Evolutionary conservation across 2,329 filamentous ascomycete genomes (phyloP).

Genomic region (Cladosporium colombiae): DNA sequence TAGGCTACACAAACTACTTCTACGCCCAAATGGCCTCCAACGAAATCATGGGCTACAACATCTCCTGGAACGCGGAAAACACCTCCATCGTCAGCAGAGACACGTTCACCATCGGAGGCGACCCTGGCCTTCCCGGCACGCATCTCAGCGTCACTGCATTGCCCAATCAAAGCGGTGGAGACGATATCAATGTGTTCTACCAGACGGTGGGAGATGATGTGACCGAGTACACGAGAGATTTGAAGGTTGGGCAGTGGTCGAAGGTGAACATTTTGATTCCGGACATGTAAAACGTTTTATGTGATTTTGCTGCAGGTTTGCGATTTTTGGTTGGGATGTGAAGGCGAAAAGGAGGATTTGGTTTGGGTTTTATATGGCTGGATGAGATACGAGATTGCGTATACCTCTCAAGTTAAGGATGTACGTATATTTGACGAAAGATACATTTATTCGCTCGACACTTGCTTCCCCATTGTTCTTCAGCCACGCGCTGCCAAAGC

Average conservation of each 20-base stretch:
- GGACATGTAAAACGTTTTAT: not conserved
- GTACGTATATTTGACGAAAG: slow-evolving; percentile 2
- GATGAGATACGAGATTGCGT: not conserved
- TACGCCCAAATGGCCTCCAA: slow-evolving; percentile 43
- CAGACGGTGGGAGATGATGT: slow-evolving; percentile 31
- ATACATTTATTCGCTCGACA: not conserved
- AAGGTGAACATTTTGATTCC: slow-evolving; percentile 26
- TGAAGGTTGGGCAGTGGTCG: slow-evolving; percentile 35
- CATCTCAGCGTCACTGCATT: slow-evolving; percentile 44
- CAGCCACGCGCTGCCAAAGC: not conserved
- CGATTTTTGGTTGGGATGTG: not conserved
- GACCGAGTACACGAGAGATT: slow-evolving; percentile 30
- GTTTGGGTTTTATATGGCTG: not conserved
- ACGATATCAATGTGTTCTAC: slow-evolving; percentile 37
- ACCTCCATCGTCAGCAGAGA: slow-evolving; percentile 36
- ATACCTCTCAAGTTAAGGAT: not conserved
- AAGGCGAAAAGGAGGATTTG: not conserved
- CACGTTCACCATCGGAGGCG: slow-evolving; percentile 39
- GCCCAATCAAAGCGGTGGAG: slow-evolving; percentile 34
- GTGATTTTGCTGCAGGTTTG: not conserved
- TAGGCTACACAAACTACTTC: slow-evolving; percentile 47
- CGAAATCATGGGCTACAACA: slow-evolving; percentile 43
- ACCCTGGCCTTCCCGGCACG: slow-evolving; percentile 41
- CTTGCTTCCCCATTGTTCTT: not conserved
- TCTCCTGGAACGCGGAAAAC: slow-evolving; percentile 43